Percentiles rank a stretch among this genome's conserved stretches.
Conservation (phyloP, 2,329 filamentous ascomycete species). For the Trichoderma koningiopsis region DNA sequence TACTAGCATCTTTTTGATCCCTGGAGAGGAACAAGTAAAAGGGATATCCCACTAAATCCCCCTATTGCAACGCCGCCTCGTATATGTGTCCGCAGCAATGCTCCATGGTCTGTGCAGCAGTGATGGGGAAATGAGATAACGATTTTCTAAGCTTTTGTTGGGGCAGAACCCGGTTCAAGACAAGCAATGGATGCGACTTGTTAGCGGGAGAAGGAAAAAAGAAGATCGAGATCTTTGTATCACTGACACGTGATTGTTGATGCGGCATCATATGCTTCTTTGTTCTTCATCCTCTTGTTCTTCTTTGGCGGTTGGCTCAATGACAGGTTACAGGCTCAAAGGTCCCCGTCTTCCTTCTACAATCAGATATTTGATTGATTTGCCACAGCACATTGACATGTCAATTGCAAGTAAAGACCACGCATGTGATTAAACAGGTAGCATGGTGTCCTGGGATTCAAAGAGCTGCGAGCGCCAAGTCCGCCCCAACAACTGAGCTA, state of each 20-base stretch:
- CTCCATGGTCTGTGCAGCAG: not conserved
- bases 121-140: conserved; percentile 12
- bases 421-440: no score
- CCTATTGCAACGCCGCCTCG: not conserved
- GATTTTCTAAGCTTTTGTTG: not conserved
- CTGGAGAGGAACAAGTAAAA: not conserved
- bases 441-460: not conserved
- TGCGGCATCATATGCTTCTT: not conserved
- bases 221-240: conserved; percentile 6
- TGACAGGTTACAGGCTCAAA: not conserved
- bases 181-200: not conserved
- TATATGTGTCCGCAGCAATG: not conserved
- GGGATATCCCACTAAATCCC: not conserved
- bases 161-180: not conserved
- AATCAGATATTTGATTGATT: not conserved
- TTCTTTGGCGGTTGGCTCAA: not conserved
- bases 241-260: not conserved
- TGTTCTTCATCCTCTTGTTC: no score
- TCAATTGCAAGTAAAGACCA: not conserved
- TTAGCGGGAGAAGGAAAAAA: not conserved
- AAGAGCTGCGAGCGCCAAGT: not conserved
- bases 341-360: not conserved
- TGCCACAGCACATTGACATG: not conserved
- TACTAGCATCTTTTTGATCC: not conserved
- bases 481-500: conserved; percentile 1